Conservation (phyloP, 192 early-diverging fungal species). For the Podila epigama region DNA sequence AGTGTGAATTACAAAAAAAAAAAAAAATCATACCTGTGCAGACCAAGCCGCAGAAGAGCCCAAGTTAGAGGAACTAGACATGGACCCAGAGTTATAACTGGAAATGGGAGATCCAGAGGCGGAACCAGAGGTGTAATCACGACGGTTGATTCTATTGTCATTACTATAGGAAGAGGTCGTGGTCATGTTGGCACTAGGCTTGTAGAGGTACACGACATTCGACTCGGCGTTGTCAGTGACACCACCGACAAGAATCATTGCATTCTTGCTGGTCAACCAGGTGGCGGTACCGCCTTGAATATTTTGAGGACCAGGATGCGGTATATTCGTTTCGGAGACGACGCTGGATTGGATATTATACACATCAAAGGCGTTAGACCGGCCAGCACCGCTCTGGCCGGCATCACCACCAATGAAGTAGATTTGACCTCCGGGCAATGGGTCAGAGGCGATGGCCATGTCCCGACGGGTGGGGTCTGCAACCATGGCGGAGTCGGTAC, state of each 20-base stretch:
- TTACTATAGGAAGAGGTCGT: too few relatives aligned
- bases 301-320: constrained; percentile 13
- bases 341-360: constrained; percentile 21
- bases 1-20: too few relatives aligned
- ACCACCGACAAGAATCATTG: constrained; percentile 10
- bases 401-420: constrained; percentile 25
- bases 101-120: too few relatives aligned
- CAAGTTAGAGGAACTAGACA: background rate
- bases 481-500: constrained; percentile 19
- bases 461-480: constrained; percentile 18
- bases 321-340: constrained; percentile 11
- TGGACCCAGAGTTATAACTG: background rate
- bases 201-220: constrained; percentile 16
- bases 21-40: constrained; percentile 12
- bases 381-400: constrained; percentile 16
- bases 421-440: constrained; percentile 14
- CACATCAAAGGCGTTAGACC: constrained; percentile 11
- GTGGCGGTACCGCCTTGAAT: constrained; percentile 17
- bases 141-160: too few relatives aligned
- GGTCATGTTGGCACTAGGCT: too few relatives aligned
- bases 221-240: constrained; percentile 10
- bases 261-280: constrained; percentile 6
- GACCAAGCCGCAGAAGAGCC: too few relatives aligned
- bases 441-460: constrained; percentile 16
- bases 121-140: constrained; percentile 8